Conservation (phyloP, 2,329 filamentous ascomycete genomes). For the Claviceps capensis region DNA sequence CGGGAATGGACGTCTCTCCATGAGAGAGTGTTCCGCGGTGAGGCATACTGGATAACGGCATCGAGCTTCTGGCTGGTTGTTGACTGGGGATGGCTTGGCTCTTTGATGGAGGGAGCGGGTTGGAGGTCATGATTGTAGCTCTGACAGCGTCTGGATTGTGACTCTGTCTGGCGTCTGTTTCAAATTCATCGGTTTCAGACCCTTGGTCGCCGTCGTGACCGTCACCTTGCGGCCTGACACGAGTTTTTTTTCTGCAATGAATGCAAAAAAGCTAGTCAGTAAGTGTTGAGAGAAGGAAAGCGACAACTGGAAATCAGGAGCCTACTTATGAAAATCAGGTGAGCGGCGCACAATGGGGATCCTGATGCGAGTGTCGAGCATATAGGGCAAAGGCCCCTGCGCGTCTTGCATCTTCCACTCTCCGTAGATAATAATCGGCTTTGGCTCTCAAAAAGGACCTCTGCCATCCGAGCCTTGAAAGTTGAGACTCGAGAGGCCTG, state of each 20-base stretch:
- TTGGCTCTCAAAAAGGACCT: too few relatives aligned
- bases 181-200: conserved; percentile 10
- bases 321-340: conserved; percentile 1
- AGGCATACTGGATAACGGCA: conserved; percentile 8
- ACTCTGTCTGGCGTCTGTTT: conserved; percentile 15
- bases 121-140: conserved; percentile 4
- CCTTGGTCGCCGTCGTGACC: too few relatives aligned
- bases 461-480: too few relatives aligned
- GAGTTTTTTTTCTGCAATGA: not conserved
- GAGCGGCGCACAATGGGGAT: not conserved
- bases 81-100: not conserved
- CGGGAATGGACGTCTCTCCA: too few relatives aligned
- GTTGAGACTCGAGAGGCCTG: too few relatives aligned
- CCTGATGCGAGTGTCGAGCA: not conserved
- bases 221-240: conserved; percentile 8
- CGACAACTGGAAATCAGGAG: not conserved
- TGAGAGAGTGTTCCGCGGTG: not conserved
- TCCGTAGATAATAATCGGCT: too few relatives aligned
- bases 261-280: not conserved
- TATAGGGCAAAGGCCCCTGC: not conserved
- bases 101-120: conserved; percentile 1
- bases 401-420: not conserved
- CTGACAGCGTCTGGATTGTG: conserved; percentile 11
- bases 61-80: conserved; percentile 9
- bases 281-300: not conserved